Evolutionary conservation across 2,329 filamentous ascomycete genomes (phyloP), one percentile per base, ranked within the genome.

Genomic region (Dactylellina leptospora): DNA sequence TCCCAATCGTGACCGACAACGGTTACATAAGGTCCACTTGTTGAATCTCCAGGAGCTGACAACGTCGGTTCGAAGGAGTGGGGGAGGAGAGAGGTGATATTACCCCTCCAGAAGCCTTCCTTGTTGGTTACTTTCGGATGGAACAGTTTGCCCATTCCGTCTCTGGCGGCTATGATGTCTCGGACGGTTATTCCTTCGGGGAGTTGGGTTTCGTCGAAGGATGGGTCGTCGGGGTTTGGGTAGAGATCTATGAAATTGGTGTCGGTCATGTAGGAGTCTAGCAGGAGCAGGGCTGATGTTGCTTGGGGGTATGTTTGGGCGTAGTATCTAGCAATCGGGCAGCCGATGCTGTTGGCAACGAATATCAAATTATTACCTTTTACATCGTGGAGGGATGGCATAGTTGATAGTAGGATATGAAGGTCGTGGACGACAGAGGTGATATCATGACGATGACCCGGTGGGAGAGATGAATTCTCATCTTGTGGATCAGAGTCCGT

Each of bases 251-350:
- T 81, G 27, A 85, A 84, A 74, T 87, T 83, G 0, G 82, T 82
- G 75, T 87, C 85, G 13, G 85, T 83, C 76, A 87, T 82, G 73
- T 85, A 83, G 33, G 82, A 85, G 76, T 87, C 85, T 0, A 88
- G 82, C 6, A 87, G 81, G 0, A 87, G 30, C 2, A 84, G 77
- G 0, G 79, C 84, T 0, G 80, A 79, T 0, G 85, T 82, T 0
- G 79, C 80, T 1, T 81, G 79, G 0, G 83, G 82, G 55, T 85
- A 81, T 0, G 78, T 76, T 54, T 82, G 79, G 0, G 83, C 81
- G 75, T 84, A 86, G 6, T 87, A 80, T 0, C 85, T 82, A 0
- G 82, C 82, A 13, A 87, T 77, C 2, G 82, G 81, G 74, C 83
- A 84, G 45, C 84, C 84, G 72, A 86, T 84, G 72, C 82, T 84